These are phyloP conservation scores for Yamadazyma kitorensis DNA, from an alignment of 805 yeast species.

Conservation along the genomic window DNA sequence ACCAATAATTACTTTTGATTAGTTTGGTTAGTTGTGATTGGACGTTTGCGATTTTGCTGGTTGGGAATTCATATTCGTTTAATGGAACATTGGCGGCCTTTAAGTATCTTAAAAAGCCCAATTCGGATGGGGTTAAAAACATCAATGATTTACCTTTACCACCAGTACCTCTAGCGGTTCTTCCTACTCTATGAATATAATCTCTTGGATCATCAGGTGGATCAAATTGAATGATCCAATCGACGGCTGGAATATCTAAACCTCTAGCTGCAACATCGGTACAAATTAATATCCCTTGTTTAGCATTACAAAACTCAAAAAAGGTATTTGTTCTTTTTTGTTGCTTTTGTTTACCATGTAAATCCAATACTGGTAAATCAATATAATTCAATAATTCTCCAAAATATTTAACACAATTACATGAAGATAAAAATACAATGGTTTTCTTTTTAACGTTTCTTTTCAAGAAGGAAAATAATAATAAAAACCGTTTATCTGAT, in stretches of 20 bases:
- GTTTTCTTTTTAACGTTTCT: constrained; percentile 88
- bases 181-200: constrained; percentile 97
- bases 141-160: constrained; percentile 93
- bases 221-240: constrained; percentile 98
- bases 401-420: constrained; percentile 95
- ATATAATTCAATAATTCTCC: constrained; percentile 94
- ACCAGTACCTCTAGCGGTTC: constrained; percentile 91
- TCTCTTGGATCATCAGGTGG: constrained; percentile 99
- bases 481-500: constrained; percentile 86
- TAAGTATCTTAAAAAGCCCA: constrained; percentile 90
- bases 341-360: constrained; percentile 98
- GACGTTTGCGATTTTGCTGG: constrained; percentile 91
- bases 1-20: constrained; percentile 87
- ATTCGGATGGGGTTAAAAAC: constrained; percentile 92
- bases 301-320: constrained; percentile 97
- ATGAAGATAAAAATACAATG: constrained; percentile 92
- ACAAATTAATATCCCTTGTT: constrained; percentile 87
- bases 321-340: constrained; percentile 98
- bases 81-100: constrained; percentile 97
- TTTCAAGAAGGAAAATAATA: constrained; percentile 89
- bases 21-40: constrained; percentile 91
- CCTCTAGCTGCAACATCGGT: constrained; percentile 99
- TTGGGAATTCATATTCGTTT: constrained; percentile 95
- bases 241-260: constrained; percentile 96
- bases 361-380: constrained; percentile 92